Percentiles rank a stretch among this genome's conserved stretches.
These are phyloP conservation scores for Cryptosporidium viatorum DNA, from an alignment of 169 alveolate genomes.

Conservation along the genomic window DNA sequence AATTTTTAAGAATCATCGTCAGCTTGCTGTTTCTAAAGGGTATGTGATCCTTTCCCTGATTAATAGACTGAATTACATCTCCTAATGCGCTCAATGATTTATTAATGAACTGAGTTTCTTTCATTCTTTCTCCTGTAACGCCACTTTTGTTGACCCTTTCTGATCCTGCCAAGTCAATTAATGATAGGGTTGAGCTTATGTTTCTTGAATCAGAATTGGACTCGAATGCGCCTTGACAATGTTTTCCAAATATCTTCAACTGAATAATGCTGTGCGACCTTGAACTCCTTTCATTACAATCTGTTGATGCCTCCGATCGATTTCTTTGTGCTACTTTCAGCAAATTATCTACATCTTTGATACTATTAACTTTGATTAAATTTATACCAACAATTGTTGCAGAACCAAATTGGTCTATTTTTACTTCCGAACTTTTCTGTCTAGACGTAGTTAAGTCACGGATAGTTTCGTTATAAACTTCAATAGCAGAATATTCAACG, in stretches of 20 bases:
- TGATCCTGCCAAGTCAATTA: slow-evolving; percentile 92
- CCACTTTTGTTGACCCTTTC: slow-evolving; percentile 87
- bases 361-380: slow-evolving; percentile 76
- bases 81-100: slow-evolving; percentile 87
- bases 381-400: slow-evolving; percentile 77
- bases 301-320: slow-evolving; percentile 86
- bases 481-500: slow-evolving; percentile 80
- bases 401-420: slow-evolving; percentile 75
- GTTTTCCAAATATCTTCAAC: slow-evolving; percentile 81
- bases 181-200: slow-evolving; percentile 79
- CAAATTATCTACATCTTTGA: slow-evolving; percentile 80
- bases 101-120: slow-evolving; percentile 88
- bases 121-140: slow-evolving; percentile 88
- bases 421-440: slow-evolving; percentile 76
- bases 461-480: slow-evolving; percentile 87
- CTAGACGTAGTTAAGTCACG: slow-evolving; percentile 82
- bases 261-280: slow-evolving; percentile 89
- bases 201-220: slow-evolving; percentile 17
- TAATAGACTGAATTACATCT: slow-evolving; percentile 86
- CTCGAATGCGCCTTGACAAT: slow-evolving; percentile 54
- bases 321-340: slow-evolving; percentile 83
- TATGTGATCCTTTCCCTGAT: slow-evolving; percentile 81
- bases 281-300: slow-evolving; percentile 84
- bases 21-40: slow-evolving; percentile 91
- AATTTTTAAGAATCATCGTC: slow-evolving; percentile 84